Percentiles rank a stretch among this genome's conserved stretches.
These are phyloP conservation scores for Phallus indusiatus DNA, from an alignment of 768 basidiomycete species.

Conservation along the genomic window DNA sequence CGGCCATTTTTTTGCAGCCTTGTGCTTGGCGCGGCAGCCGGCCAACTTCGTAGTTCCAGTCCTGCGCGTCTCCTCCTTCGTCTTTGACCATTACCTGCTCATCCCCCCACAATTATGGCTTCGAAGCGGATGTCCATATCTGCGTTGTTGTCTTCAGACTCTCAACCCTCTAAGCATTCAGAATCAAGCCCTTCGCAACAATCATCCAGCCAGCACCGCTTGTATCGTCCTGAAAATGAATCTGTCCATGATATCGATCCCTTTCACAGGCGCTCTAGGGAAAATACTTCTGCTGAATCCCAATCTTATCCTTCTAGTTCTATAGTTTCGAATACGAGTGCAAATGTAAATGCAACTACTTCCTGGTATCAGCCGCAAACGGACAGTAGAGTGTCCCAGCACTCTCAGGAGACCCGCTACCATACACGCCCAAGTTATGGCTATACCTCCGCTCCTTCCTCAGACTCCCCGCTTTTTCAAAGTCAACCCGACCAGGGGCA, in stretches of 20 bases:
- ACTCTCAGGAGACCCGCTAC: neutral
- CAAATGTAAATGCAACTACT: neutral
- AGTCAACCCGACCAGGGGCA: neutral
- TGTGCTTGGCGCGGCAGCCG: neutral
- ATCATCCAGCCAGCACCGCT: neutral
- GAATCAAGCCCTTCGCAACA: neutral
- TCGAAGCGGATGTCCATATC: constrained; percentile 7
- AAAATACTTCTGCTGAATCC: neutral
- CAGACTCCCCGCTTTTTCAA: neutral
- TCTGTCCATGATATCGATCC: neutral
- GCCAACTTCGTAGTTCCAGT: neutral
- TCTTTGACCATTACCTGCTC: neutral
- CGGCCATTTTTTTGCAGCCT: too few species aligned
- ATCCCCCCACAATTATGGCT: neutral
- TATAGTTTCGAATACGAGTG: neutral
- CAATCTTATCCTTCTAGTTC: neutral
- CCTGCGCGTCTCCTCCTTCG: neutral
- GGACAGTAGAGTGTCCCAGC: neutral
- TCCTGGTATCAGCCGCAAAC: neutral
- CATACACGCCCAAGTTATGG: neutral
- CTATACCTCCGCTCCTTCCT: neutral
- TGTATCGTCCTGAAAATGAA: neutral
- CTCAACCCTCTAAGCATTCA: neutral
- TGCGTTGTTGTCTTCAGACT: constrained; percentile 5
- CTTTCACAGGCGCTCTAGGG: neutral